Percentiles rank a stretch among this genome's conserved stretches.
These are phyloP conservation scores for Colletotrichum euphorbiae DNA, from an alignment of 2,329 filamentous ascomycete species.

Conservation along the genomic window DNA sequence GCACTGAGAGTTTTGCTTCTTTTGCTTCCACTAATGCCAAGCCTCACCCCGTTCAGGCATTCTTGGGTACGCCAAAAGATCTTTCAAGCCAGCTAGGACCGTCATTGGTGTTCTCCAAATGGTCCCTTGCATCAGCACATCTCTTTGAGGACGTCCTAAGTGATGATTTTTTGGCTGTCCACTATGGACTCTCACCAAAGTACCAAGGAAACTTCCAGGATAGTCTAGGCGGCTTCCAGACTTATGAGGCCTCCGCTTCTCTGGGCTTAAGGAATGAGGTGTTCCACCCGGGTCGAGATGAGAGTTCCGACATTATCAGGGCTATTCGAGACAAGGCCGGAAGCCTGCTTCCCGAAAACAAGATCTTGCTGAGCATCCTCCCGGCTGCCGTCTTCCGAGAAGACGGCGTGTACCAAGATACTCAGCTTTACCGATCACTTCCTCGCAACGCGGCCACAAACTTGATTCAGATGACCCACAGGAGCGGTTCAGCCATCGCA, in stretches of 20 bases:
- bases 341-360: constrained; percentile 81
- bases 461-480: constrained; percentile 75
- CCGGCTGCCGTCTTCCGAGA: constrained; percentile 84
- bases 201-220: constrained; percentile 98
- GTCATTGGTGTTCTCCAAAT: constrained; percentile 80
- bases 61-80: constrained; percentile 91
- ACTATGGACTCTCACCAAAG: constrained; percentile 87
- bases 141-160: constrained; percentile 89
- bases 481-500: constrained; percentile 81
- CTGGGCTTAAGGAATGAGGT: constrained; percentile 93
- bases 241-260: constrained; percentile 91
- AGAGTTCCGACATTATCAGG: constrained; percentile 89
- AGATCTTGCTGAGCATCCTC: constrained; percentile 84
- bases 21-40: constrained; percentile 70
- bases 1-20: constrained; percentile 76
- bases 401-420: constrained; percentile 82
- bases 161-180: constrained; percentile 91
- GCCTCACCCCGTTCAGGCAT: constrained; percentile 83
- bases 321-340: constrained; percentile 90
- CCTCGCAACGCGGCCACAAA: constrained; percentile 77
- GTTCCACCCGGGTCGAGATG: constrained; percentile 88
- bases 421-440: constrained; percentile 79
- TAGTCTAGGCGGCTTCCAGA: constrained; percentile 94
- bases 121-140: constrained; percentile 91
- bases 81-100: constrained; percentile 81